Conservation (phyloP, 345 rosid species). For the Excoecaria agallocha region DNA sequence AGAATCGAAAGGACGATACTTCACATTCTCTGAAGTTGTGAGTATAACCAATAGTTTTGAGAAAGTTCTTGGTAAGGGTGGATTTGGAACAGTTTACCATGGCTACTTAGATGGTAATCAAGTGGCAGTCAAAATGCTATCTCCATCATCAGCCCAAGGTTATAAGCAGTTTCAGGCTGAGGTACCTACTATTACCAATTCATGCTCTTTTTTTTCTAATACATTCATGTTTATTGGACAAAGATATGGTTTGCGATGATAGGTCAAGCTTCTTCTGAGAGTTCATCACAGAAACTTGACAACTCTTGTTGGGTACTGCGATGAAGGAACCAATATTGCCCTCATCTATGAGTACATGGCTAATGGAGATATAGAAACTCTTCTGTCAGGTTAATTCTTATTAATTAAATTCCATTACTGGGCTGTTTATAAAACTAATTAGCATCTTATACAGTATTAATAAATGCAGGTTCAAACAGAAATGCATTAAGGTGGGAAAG, state of each 20-base stretch:
- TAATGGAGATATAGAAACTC: slow-evolving; percentile 13
- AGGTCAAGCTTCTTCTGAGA: slow-evolving; percentile 13
- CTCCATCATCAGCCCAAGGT: slow-evolving; percentile 58
- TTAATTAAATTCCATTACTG: no score
- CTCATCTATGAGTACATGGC: slow-evolving; percentile 20
- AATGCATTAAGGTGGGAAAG: slow-evolving; percentile 11
- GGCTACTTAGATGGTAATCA: slow-evolving; percentile 53
- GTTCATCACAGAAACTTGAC: slow-evolving; percentile 20
- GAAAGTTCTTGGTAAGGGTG: slow-evolving; percentile 50
- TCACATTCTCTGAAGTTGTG: slow-evolving; percentile 32
- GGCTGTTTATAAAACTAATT: not conserved
- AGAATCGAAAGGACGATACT: slow-evolving; percentile 26
- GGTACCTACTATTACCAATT: slow-evolving; percentile 23
- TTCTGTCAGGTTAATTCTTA: not conserved
- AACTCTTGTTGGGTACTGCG: slow-evolving; percentile 8
- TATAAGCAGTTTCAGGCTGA: slow-evolving; percentile 56
- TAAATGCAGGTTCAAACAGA: slow-evolving; percentile 5
- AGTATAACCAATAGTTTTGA: slow-evolving; percentile 42
- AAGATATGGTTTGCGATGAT: not conserved
- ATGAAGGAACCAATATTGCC: slow-evolving; percentile 3
- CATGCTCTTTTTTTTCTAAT: not conserved
- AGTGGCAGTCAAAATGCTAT: slow-evolving; percentile 57
- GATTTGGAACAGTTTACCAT: slow-evolving; percentile 50
- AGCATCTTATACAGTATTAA: no score
- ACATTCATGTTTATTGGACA: not conserved